Conservation (phyloP, 495 filamentous ascomycete genomes). For the Penicillium simplicissimum region DNA sequence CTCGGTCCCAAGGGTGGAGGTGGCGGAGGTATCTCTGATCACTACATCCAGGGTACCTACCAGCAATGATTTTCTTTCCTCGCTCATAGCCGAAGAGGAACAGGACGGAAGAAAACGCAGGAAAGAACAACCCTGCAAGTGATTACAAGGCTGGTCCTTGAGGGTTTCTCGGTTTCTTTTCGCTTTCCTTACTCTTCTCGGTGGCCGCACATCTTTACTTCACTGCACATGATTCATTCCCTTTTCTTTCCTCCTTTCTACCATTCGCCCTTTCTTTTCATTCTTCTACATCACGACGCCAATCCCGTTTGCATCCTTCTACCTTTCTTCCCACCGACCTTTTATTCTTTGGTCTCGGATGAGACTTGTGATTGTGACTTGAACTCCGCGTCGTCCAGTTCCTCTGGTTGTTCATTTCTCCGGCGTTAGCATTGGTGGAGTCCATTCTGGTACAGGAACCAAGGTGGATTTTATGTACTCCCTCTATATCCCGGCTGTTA, state of each 20-base stretch:
- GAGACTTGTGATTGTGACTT: conserved; percentile 30
- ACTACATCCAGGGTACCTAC: conserved; percentile 30
- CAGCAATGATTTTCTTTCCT: conserved; percentile 25
- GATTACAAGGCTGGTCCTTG: conserved; percentile 31
- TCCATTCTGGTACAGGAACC: conserved; percentile 32
- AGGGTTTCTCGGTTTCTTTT: conserved; percentile 11
- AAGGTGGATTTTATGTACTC: conserved; percentile 24
- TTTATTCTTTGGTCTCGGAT: conserved; percentile 23
- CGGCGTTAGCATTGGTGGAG: conserved; percentile 38
- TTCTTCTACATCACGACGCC: conserved; percentile 23
- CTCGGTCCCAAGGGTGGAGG: conserved; percentile 48
- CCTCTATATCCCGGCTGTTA: conserved; percentile 26
- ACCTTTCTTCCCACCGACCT: conserved; percentile 2
- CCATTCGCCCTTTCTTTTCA: neutral
- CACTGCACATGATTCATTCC: conserved; percentile 44
- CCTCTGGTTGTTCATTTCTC: conserved; percentile 31
- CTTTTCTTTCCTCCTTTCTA: conserved; percentile 16
- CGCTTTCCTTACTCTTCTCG: conserved; percentile 5
- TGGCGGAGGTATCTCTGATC: conserved; percentile 41
- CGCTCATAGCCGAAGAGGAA: conserved; percentile 1
- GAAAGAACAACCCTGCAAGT: conserved; percentile 8
- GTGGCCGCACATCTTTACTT: conserved; percentile 24
- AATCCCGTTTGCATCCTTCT: conserved; percentile 25
- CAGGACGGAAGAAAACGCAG: neutral
- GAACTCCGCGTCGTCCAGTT: conserved; percentile 29